Base-by-base conservation (phyloP, 345 rosid species). In the Eucalyptus curtisii region DNA sequence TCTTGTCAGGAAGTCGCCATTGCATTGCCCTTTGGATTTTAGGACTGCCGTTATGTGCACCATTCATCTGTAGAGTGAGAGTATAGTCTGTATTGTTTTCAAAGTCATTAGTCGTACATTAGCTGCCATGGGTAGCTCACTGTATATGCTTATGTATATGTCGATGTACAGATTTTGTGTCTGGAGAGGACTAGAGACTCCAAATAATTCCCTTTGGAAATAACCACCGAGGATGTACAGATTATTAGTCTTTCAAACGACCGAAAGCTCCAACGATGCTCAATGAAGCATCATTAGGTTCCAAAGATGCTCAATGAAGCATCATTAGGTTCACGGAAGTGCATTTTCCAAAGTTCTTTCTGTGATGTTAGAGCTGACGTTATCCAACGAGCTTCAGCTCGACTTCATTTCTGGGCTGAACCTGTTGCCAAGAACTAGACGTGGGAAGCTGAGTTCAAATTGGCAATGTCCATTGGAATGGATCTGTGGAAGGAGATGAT, bases 11-110 rank as follows among this genome's bases (percentile, higher is more conserved):
- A 96, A 92, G 93, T 93, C 93, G 3, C 99, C 97, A 76, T 92
- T 94, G 14, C 86, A 80, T 85, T 57, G 88, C 52, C 94, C 91
- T 19, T 91, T 97, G 90, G 96, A 96, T 93, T 94, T 96, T 89
- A 92, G 91, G 61, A 92, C 94, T 68, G 94, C 96, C 33, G 94
- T 95, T 85, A 92, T 94, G 95, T 96, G 99, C 94, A 91, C 95
- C 88, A 89, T 97, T 90, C 93, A 55, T 76, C 52, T 96, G 86
- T 97, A 96, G 92, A 86, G 81, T 71, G 22, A 71, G 33, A 71
- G 81, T 33, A 33, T 17, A 19, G 81, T 71, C 25, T 71, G 44
- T 33, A 71, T 71, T 71, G 20, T 71, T 40, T 68, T 33, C 44
- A 17, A 68, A 68, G 80, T 33, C 44, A 68, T 68, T 68, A 7